phyloP scores from a whole-genome alignment of 164 flowering plant species.

The Echeveria elegans region DNA sequence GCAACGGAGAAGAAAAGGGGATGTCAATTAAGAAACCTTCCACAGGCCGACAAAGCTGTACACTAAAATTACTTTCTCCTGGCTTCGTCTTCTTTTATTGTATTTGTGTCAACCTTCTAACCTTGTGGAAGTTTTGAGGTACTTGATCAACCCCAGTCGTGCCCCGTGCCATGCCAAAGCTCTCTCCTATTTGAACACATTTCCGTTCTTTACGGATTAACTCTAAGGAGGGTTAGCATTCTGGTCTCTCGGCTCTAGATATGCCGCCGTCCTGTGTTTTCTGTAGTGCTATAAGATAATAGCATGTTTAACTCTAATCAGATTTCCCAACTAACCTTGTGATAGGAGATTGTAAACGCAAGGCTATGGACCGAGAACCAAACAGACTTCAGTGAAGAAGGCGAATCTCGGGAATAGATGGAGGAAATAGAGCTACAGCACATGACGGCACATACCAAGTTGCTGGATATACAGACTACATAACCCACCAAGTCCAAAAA shows the following conservation, averaged over 20 bases:
- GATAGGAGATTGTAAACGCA: not conserved
- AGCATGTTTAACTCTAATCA: slow-evolving; percentile 14
- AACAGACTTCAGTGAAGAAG: slow-evolving; percentile 18
- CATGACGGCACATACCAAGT: slow-evolving; percentile 65
- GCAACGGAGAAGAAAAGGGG: not conserved
- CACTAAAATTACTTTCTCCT: not conserved
- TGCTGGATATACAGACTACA: slow-evolving; percentile 58
- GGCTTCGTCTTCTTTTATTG: not conserved
- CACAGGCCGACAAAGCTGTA: not conserved
- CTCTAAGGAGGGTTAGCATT: slow-evolving; percentile 23
- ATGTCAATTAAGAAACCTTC: not conserved
- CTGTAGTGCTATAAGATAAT: slow-evolving; percentile 10
- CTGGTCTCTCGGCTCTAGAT: slow-evolving; percentile 29
- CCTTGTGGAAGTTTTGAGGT: not conserved
- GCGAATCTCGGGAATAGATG: slow-evolving; percentile 6
- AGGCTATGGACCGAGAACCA: slow-evolving; percentile 17
- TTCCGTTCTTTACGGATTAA: slow-evolving; percentile 26
- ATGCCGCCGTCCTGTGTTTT: slow-evolving; percentile 20
- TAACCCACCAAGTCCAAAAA: slow-evolving; percentile 42
- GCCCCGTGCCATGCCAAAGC: slow-evolving; percentile 27
- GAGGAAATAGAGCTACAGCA: slow-evolving; percentile 23
- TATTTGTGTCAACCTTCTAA: not conserved
- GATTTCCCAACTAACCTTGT: slow-evolving; percentile 9
- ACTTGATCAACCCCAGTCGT: slow-evolving; percentile 5
- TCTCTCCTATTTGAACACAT: slow-evolving; percentile 1